Evolutionary conservation across 2,329 filamentous ascomycete species (phyloP), one percentile per base, ranked within the genome.

Genomic region (Pseudonectria foliicola): DNA sequence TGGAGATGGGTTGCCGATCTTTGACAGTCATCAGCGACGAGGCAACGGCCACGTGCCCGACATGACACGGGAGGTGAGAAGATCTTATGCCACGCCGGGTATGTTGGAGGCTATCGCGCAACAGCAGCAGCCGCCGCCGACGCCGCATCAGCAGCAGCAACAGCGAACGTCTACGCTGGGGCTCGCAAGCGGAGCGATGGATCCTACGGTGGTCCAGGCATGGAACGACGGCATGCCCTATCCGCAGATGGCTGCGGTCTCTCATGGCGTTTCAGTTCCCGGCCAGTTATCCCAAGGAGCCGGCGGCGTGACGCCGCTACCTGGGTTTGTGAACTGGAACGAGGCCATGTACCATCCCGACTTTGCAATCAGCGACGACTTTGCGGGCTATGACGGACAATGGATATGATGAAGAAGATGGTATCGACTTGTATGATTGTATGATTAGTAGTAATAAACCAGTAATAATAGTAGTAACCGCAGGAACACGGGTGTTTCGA

Each of bases 1-100:
- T 24, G 49, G 50, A 10, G 55, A 61, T 24, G 61, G 59, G 34
- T 47, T 60, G 2, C 36, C 52, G 1, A 62, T 56, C 4, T 46
- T 59, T 2, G 44, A 44, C 6, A 35, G 46, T 11, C 33, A 35
- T 2, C 13, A 36, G 8, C 43, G 48, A 1, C 27, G 51, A 4
- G 48, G 42, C 3, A 54, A 53, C 29, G 53, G 52, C 11, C 40
- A 52, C 10, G 47, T 47, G 2, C 50, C 50, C 0, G 50, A 51
- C 27, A 48, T 45, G 0, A 44, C 51, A 0, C 31, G 39, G 2
- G 51, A 55, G 13, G 26, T 49, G 0, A 10, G 49, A 0, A 46
- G 50, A 0, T 28, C 42, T 1, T 34, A 45, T 2, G 30, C 43
- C 23, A 40, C 51, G 2, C 26, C 35, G 2, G 34, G 34, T 1